Evolutionary conservation across 2,329 filamentous ascomycete species (phyloP).

Genomic region (Atkinsonella texensis): DNA sequence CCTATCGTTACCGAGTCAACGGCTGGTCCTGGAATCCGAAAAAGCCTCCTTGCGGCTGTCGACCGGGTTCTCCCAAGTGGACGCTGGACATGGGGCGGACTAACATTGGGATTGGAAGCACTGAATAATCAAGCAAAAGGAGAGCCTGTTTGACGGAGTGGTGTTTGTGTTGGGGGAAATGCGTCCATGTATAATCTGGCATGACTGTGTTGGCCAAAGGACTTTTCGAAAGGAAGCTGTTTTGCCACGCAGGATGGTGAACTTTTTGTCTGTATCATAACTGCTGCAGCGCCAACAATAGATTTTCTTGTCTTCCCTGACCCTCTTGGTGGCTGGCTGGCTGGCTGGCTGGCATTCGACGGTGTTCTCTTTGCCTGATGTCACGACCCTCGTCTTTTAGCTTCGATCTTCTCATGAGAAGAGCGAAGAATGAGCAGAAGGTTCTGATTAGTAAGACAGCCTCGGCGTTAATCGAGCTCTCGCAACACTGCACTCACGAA

Average conservation of each 20-base stretch:
- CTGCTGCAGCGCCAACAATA: constrained; percentile 5
- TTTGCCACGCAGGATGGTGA: constrained; percentile 1
- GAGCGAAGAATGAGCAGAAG: too few species aligned
- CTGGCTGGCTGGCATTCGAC: too few species aligned
- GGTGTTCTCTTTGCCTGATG: too few species aligned
- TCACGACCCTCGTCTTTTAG: too few species aligned
- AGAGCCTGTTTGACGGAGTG: not conserved
- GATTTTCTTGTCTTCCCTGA: constrained; percentile 1
- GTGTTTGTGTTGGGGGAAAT: not conserved
- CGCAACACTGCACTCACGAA: too few species aligned
- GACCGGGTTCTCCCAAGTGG: not conserved
- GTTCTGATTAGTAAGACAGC: too few species aligned
- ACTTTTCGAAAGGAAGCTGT: not conserved
- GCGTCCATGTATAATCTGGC: constrained; percentile 8
- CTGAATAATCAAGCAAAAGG: not conserved
- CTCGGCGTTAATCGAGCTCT: too few species aligned
- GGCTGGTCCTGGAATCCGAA: not conserved
- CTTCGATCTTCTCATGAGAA: too few species aligned
- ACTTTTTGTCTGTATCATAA: constrained; percentile 8
- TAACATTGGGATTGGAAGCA: constrained; percentile 7
- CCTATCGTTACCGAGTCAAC: not conserved
- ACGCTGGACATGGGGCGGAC: not conserved
- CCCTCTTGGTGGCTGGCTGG: not conserved
- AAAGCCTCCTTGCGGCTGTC: not conserved
- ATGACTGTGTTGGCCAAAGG: constrained; percentile 5